Evolutionary conservation across 352 stramenopile species (phyloP), one percentile per base, ranked within the genome.

Genomic region (Phytopythium helicoides): DNA sequence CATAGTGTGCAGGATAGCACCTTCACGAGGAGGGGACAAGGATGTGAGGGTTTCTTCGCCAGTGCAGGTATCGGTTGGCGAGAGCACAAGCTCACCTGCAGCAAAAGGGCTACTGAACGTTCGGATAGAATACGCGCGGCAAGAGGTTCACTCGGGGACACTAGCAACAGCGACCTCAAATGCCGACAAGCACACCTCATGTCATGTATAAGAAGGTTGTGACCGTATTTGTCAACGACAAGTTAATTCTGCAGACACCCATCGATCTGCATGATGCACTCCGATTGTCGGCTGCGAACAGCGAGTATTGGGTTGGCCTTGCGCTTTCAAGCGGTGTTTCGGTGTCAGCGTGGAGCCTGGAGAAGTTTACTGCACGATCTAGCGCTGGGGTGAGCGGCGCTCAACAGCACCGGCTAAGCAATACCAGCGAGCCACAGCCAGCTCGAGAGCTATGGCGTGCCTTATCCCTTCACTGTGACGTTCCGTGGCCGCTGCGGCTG

Each of bases 401-500:
- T 6, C 57, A 42, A 14, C 28, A 50, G 5, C 42, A 22, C 0
- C 46, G 62, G 1, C 50, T 83, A 11, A 76, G 61, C 18, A 66
- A 78, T 14, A 53, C 47, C 18, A 77, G 86, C 44, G 52, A 66
- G 35, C 68, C 46, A 3, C 47, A 80, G 16, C 64, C 70, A 8
- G 62, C 77, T 2, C 78, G 73, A 3, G 71, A 88, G 35, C 56
- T 89, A 6, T 93, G 83, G 83, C 62, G 71, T 45, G 65, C 73
- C 12, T 54, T 90, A 22, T 54, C 58, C 22, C 58, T 93, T 38
- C 52, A 62, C 3, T 85, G 78, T 49, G 56, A 74, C 26, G 64
- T 88, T 10, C 70, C 51, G 7, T 90, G 81, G 79, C 81, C 81
- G 8, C 61, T 92, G 42, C 83, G 87, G 54, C 33, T 91, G 42